These are phyloP conservation scores for Hypoxylon sp. DNA, from an alignment of 2,329 filamentous ascomycete genomes.

Conservation along the genomic window DNA sequence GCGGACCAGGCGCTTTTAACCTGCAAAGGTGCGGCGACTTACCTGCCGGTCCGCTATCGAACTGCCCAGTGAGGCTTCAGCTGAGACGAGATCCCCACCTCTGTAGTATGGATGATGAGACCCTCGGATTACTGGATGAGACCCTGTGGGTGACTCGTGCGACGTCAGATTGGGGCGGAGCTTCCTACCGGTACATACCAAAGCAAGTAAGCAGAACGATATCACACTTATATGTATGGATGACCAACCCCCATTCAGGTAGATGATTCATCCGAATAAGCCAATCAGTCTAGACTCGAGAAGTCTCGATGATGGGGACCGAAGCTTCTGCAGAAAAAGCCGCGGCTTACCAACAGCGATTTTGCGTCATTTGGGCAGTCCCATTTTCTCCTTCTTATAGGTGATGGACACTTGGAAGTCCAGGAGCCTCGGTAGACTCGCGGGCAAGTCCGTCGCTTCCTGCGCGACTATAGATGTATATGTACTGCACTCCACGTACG, in stretches of 20 bases:
- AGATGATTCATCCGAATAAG: constrained; percentile 7
- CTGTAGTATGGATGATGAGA: constrained; percentile 43
- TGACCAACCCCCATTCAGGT: constrained; percentile 17
- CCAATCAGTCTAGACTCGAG: constrained; percentile 10
- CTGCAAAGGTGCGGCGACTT: constrained; percentile 39
- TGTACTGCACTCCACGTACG: background rate
- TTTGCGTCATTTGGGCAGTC: constrained; percentile 7
- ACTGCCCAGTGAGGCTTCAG: constrained; percentile 46
- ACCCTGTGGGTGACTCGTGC: constrained; percentile 39
- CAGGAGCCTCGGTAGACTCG: background rate
- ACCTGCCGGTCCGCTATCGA: constrained; percentile 42
- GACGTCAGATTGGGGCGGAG: constrained; percentile 43
- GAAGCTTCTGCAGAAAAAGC: constrained; percentile 15
- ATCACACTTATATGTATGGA: constrained; percentile 25
- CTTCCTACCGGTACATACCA: constrained; percentile 25
- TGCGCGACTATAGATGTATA: background rate
- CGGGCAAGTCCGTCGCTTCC: background rate
- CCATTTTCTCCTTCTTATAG: constrained; percentile 2
- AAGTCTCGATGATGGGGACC: constrained; percentile 8
- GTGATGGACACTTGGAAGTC: background rate
- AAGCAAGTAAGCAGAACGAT: constrained; percentile 41
- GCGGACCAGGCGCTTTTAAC: constrained; percentile 43
- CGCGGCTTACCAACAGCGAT: background rate
- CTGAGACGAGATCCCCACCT: constrained; percentile 44
- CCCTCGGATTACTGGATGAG: constrained; percentile 44